Base-by-base conservation (phyloP, 495 filamentous ascomycete species). In the Aspergillus conjunctus region DNA sequence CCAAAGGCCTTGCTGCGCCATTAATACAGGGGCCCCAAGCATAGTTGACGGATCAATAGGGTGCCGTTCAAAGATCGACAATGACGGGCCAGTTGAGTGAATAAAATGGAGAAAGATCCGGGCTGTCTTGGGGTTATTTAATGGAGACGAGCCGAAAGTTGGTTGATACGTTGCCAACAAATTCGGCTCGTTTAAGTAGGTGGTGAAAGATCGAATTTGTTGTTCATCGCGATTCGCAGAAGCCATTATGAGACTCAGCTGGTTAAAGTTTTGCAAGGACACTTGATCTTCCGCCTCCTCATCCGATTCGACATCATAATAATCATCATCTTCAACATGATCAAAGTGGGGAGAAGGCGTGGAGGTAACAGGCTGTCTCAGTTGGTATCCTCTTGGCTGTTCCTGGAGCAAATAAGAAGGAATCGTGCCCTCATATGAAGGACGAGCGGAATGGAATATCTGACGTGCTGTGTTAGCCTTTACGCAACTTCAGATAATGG, bases 91-190 rank as follows among this genome's bases (percentile, higher is more conserved):
- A 2, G 92, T 96, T 8, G 93, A 88, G 65, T 91, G 88, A 26
- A 97, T 85, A 71, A 97, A 98, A 75, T 98, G 92, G 68, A 88
- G 88, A 70, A 98, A 98, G 15, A 97, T 85, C 33, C 88, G 84
- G 10, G 92, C 92, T 1, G 91, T 95, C 57, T 87, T 86, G 3
- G 85, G 81, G 67, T 98, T 92, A 65, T 87, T 90, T 22, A 97
- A 74, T 6, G 93, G 94, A 34, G 91, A 92, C 4, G 88, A 91
- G 18, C 83, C 78, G 22, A 87, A 81, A 4, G 89, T 86, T 5
- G 92, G 89, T 15, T 80, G 80, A 64, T 98, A 98, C 1, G 83
- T 84, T 11, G 89, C 85, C 10, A 98, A 82, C n/a, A 93, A 79
- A 56, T 90, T 88, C 1, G 81, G 78, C 51, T 87, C 82, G 52